These are phyloP conservation scores for Combretum micranthum DNA, from an alignment of 345 rosid species.

Conservation along the genomic window DNA sequence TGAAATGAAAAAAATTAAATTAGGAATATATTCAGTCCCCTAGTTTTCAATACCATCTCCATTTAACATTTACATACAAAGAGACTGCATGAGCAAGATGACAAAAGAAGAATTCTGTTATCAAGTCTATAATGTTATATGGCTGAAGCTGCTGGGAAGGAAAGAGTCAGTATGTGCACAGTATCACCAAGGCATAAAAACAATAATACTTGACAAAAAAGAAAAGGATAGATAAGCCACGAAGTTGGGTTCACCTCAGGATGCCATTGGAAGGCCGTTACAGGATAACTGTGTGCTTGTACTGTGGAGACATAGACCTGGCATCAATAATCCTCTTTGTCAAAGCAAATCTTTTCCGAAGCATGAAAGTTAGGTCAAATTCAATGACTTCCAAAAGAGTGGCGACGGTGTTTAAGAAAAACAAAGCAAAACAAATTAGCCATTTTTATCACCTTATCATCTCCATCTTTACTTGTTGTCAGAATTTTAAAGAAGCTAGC, in stretches of 20 bases:
- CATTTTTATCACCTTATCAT: conserved; percentile 42
- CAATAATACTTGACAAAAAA: background rate
- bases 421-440: too few relatives aligned
- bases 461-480: conserved; percentile 64
- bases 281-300: conserved; percentile 66
- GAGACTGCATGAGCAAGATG: too few relatives aligned
- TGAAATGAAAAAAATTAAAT: too few relatives aligned
- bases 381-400: background rate
- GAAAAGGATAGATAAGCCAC: background rate
- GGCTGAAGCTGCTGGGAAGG: too few relatives aligned
- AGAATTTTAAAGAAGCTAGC: conserved; percentile 62
- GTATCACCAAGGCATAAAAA: too few relatives aligned
- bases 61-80: too few relatives aligned
- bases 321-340: background rate
- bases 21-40: too few relatives aligned
- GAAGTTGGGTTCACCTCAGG: conserved; percentile 59
- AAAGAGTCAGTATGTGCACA: too few relatives aligned
- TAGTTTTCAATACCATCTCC: too few relatives aligned
- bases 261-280: conserved; percentile 93
- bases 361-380: background rate
- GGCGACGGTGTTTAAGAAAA: too few relatives aligned
- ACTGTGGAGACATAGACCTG: conserved; percentile 88
- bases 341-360: background rate
- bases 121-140: too few relatives aligned
- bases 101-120: too few relatives aligned